phyloP scores from a whole-genome alignment of 345 rosid genomes.

The Eucalyptus pumila region DNA sequence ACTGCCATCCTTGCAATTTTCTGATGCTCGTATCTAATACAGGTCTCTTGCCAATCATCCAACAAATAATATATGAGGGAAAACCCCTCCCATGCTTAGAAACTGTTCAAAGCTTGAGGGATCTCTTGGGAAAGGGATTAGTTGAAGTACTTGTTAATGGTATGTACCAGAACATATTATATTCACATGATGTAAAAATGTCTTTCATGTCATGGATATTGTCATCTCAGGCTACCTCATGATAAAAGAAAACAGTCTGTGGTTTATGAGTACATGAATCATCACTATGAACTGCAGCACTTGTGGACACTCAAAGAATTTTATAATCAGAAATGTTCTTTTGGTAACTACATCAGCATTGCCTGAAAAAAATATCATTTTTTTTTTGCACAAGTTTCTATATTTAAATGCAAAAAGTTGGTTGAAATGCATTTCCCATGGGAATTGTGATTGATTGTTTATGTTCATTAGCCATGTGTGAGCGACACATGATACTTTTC shows the following conservation, averaged over 20 bases:
- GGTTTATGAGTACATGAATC: neutral
- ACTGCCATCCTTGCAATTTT: neutral
- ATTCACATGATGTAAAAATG: neutral
- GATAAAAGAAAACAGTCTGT: neutral
- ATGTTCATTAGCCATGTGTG: neutral
- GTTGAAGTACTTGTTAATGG: constrained; percentile 62
- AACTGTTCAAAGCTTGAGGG: constrained; percentile 19
- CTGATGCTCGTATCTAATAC: neutral
- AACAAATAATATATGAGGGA: constrained; percentile 44
- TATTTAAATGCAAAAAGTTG: neutral
- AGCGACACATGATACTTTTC: neutral
- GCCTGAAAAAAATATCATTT: neutral
- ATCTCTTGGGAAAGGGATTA: constrained; percentile 18
- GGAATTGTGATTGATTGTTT: neutral
- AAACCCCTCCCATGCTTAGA: constrained; percentile 35
- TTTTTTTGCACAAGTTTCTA: neutral
- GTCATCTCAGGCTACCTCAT: neutral
- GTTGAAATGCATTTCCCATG: neutral
- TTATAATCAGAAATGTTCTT: neutral
- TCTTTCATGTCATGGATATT: neutral
- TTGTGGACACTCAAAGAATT: neutral
- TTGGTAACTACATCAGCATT: neutral
- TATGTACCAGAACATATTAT: constrained; percentile 1
- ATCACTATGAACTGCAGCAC: neutral
- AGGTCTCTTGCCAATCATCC: constrained; percentile 92